Evolutionary conservation across 805 yeast species (phyloP), one percentile per base, ranked within the genome.

Genomic region (Cyberlindnera petersonii): DNA sequence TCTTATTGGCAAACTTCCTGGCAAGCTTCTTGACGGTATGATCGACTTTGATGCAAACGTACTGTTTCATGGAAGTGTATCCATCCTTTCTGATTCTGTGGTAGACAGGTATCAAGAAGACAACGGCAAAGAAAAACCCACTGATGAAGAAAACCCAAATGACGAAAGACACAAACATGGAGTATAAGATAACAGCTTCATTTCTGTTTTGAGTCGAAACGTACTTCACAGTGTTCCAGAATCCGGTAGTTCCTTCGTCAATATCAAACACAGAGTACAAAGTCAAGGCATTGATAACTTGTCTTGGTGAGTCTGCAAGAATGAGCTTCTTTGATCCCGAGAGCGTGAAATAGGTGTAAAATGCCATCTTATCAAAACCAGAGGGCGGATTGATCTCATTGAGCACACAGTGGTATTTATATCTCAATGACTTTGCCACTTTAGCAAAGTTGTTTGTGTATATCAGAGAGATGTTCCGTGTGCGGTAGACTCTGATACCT

Each of bases 291-390:
- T 87, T 87, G 46, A 87, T 74, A 2, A 85, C 80, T 61, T 87
- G 96, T 61, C 96, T 76, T 18, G 96, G 96, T 14, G 88, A 72
- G 49, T 87, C 95, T 0, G 95, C 88, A 31, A 85, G 64, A 9
- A 86, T 51, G 48, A 86, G 71, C 31, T 75, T 64, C 11, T 83
- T 51, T 48, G 77, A 82, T 37, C 75, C 74, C 50, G 82, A 80
- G 37, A 82, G 64, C 34, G 84, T 79, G 46, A 74, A 75, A 59
- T 76, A 85, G 3, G 79, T 71, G 47, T 73, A 74, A 45, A 86
- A 75, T 9, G 86, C 75, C 35, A 79, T 59, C 71, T 82, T 79
- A 49, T 86, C 93, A 48, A 75, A 75, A 27, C 73, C 71, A 16
- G 70, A 70, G 27, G 75, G 65, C n/a, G 80, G 85, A 27, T 85